Conservation (phyloP, 208 protist species). For the Trypanosoma caninum region DNA sequence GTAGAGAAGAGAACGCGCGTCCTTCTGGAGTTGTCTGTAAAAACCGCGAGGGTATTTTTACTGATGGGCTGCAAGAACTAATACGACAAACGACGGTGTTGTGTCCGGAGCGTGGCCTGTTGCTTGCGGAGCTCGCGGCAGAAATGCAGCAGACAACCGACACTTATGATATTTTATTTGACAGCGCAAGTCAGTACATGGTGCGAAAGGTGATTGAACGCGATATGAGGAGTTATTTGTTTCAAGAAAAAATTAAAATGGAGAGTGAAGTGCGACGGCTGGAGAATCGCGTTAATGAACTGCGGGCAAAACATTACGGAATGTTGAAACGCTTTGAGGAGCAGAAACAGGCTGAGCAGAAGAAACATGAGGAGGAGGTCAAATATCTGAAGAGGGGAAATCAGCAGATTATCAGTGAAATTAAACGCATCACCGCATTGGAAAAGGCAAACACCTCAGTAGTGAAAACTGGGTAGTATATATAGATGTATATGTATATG, state of each 20-base stretch:
- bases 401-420: constrained; percentile 82
- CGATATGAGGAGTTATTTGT: constrained; percentile 62
- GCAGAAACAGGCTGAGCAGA: constrained; percentile 56
- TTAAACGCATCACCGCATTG: constrained; percentile 76
- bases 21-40: constrained; percentile 61
- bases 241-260: constrained; percentile 56
- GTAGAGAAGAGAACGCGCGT: constrained; percentile 54
- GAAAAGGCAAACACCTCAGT: constrained; percentile 35
- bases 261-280: constrained; percentile 83
- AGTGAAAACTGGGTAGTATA: background rate
- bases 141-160: constrained; percentile 69
- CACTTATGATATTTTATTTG: constrained; percentile 83
- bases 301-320: constrained; percentile 77
- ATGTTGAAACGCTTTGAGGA: constrained; percentile 83
- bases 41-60: constrained; percentile 73
- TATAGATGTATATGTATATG: background rate
- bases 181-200: constrained; percentile 81
- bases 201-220: constrained; percentile 87
- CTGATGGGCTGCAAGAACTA: constrained; percentile 77
- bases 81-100: constrained; percentile 80
- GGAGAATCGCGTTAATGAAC: constrained; percentile 84
- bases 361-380: constrained; percentile 85
- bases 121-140: constrained; percentile 59
- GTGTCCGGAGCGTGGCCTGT: constrained; percentile 83
- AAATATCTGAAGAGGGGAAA: constrained; percentile 84